These are phyloP conservation scores for Eutrema japonicum DNA, from an alignment of 345 rosid genomes.

Conservation along the genomic window DNA sequence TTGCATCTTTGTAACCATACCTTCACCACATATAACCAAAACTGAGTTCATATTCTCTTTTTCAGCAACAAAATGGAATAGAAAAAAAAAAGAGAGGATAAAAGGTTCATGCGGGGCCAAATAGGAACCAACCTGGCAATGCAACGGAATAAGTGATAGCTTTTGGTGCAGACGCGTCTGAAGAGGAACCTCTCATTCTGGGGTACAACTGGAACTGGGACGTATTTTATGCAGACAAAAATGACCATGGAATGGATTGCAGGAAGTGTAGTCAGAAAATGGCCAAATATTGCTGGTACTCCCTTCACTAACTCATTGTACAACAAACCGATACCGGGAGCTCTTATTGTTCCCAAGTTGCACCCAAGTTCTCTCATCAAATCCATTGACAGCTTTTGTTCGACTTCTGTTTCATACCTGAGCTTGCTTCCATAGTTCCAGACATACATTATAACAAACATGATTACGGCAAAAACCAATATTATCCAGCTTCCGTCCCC, in stretches of 20 bases:
- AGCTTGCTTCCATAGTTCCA: constrained; percentile 99
- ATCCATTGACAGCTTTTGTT: constrained; percentile 91
- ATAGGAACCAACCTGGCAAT: constrained; percentile 72
- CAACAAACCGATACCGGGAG: constrained; percentile 97
- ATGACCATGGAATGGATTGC: constrained; percentile 98
- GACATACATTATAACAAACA: constrained; percentile 88
- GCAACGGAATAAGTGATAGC: constrained; percentile 96
- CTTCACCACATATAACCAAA: constrained; percentile 47
- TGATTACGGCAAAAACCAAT: constrained; percentile 76
- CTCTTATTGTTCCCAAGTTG: constrained; percentile 95
- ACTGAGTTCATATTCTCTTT: background rate
- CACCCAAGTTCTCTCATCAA: constrained; percentile 90
- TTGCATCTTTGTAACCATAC: constrained; percentile 94
- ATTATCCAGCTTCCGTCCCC: constrained; percentile 97
- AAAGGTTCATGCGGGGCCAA: background rate
- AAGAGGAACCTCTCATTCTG: constrained; percentile 97
- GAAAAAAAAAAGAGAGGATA: background rate
- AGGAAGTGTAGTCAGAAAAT: constrained; percentile 94
- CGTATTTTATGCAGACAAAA: constrained; percentile 92
- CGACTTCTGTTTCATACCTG: constrained; percentile 95
- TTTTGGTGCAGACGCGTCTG: constrained; percentile 85
- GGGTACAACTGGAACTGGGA: constrained; percentile 94
- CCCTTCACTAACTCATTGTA: constrained; percentile 95
- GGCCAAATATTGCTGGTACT: constrained; percentile 95
- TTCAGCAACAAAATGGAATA: constrained; percentile 3